Percentiles rank a stretch among this genome's conserved stretches.
phyloP scores from a whole-genome alignment of 352 stramenopile genomes.

The Pythium volutum region DNA sequence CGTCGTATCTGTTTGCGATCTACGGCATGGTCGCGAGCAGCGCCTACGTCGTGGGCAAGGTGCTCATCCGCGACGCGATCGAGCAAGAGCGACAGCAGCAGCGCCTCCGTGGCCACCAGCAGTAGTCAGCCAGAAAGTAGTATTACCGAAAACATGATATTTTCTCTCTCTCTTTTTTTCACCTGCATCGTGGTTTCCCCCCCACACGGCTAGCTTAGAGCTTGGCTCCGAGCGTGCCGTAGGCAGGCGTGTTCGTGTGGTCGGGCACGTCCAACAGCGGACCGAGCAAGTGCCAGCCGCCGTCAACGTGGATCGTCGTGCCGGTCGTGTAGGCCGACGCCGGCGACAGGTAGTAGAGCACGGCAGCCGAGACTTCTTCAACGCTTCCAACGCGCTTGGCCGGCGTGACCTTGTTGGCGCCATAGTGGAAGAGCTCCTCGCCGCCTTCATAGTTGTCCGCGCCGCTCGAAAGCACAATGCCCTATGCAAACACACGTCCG shows the following conservation, averaged over 20 bases:
- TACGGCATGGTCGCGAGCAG: slow-evolving; percentile 84
- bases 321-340: slow-evolving; percentile 86
- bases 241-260: slow-evolving; percentile 64
- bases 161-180: no score
- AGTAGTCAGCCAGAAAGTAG: background rate
- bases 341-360: slow-evolving; percentile 84
- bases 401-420: slow-evolving; percentile 71
- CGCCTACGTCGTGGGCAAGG: slow-evolving; percentile 77
- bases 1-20: slow-evolving; percentile 83
- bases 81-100: slow-evolving; percentile 70
- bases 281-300: slow-evolving; percentile 48
- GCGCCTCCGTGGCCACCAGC: slow-evolving; percentile 24
- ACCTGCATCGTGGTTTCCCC: no score
- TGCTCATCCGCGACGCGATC: slow-evolving; percentile 68
- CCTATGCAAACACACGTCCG: slow-evolving; percentile 28
- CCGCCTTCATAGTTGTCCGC: slow-evolving; percentile 91
- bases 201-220: slow-evolving; percentile 22
- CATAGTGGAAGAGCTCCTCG: slow-evolving; percentile 79
- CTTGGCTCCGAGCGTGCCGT: slow-evolving; percentile 49
- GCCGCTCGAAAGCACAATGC: slow-evolving; percentile 74
- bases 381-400: slow-evolving; percentile 89
- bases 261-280: slow-evolving; percentile 65
- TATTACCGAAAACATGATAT: no score
- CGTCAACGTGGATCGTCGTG: slow-evolving; percentile 75
- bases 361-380: slow-evolving; percentile 80